Evolutionary conservation across 768 basidiomycete species (phyloP), one percentile per base, ranked within the genome.

Genomic region (Chalciporus pseudorubinellus): DNA sequence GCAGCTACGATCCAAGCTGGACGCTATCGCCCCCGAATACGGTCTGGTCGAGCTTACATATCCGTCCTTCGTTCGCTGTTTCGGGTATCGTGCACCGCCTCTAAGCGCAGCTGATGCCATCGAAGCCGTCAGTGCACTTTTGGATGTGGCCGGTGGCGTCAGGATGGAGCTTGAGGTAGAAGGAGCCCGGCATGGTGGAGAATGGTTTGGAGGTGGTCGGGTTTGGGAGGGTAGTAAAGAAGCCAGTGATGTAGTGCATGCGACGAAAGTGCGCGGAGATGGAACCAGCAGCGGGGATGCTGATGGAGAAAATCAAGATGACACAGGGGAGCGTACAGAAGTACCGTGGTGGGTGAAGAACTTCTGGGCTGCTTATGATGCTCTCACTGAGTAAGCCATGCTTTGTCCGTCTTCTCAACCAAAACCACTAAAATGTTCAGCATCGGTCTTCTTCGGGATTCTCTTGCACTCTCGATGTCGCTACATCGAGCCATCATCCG

Each of bases 291-390:
- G 64, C 11, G 54, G 38, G 8, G 53, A 59, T 9, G 47, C 19
- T 9, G 62, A 60, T 14, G 72, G 70, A 16, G 55, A 53, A 10
- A 46, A 48, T 31, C 65, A 56, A 2, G 69, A 65, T 18, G 72
- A 63, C 33, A 60, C 73, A 9, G 67, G 66, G 45, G 72, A 70
- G 43, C 66, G 61, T 50, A 74, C 74, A 59, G 82, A 83, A 53
- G 75, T 84, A 29, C 74, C 81, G 47, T 94, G 90, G 88, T 90
- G 92, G 86, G 80, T 88, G 41, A 80, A 76, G 67, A 98, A 98
- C 69, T 99, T 98, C 63, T 99, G 97, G 97, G 79, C 81, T 10
- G 92, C 93, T 2, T 98, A 87, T 66, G 95, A 98, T 65, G 89
- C 95, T 4, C 81, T 97, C 48, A 75, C 80, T 52, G 86, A 98